phyloP scores from a whole-genome alignment of 306 rosid species.

The Quercus dentata region DNA sequence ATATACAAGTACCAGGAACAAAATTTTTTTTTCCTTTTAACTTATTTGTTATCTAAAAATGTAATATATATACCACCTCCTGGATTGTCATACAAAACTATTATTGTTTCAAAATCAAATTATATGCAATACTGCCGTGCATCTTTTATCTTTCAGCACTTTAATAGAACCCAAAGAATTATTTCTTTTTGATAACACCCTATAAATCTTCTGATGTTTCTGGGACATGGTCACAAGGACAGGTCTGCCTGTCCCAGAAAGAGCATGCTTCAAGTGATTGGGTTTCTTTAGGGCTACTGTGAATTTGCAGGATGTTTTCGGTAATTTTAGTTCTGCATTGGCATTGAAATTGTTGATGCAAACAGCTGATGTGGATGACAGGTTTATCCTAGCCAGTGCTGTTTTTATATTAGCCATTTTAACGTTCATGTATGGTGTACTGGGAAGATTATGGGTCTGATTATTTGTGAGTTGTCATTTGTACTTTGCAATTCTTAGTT shows the following conservation, averaged over 20 bases:
- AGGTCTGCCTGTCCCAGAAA: neutral
- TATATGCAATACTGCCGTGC: neutral
- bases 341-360: neutral
- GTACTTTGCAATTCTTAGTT: too few relatives aligned
- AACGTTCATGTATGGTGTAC: too few relatives aligned
- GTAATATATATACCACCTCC: neutral
- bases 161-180: neutral
- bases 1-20: neutral
- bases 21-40: neutral
- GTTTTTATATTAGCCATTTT: too few relatives aligned
- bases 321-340: neutral
- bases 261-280: neutral
- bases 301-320: too few relatives aligned
- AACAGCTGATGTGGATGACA: too few relatives aligned
- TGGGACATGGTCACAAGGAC: neutral
- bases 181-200: neutral
- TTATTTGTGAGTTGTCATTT: too few relatives aligned
- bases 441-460: too few relatives aligned
- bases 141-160: neutral
- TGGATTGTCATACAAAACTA: neutral
- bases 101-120: neutral
- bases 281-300: neutral
- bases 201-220: neutral
- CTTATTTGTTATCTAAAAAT: neutral
- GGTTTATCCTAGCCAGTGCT: too few relatives aligned